A percentile compares a stretch with the other conserved stretches of the same genome.
Evolutionary conservation across 805 yeast genomes (phyloP).

Genomic region (Starmerella apicola): DNA sequence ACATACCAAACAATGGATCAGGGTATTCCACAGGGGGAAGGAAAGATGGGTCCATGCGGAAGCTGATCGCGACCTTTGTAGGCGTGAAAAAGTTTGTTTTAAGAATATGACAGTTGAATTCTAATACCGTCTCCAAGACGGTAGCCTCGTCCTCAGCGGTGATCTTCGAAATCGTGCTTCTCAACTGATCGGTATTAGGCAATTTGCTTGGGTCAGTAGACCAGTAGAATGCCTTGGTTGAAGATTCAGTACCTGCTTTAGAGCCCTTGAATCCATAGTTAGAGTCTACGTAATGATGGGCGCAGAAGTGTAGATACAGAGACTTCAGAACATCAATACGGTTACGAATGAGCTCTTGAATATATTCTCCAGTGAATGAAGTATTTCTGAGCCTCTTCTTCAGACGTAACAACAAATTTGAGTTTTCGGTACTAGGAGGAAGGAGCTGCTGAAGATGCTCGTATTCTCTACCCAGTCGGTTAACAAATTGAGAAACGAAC

Average conservation of each 20-base stretch:
- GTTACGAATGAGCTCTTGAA: slow-evolving; percentile 59
- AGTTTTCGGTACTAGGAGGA: slow-evolving; percentile 51
- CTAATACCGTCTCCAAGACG: slow-evolving; percentile 68
- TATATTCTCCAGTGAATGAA: slow-evolving; percentile 78
- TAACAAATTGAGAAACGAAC: slow-evolving; percentile 87
- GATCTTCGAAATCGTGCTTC: slow-evolving; percentile 37
- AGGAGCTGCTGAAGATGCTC: slow-evolving; percentile 53
- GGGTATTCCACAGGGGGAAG: slow-evolving; percentile 82
- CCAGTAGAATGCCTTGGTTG: slow-evolving; percentile 22
- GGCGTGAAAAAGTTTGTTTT: slow-evolving; percentile 91
- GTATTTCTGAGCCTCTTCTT: slow-evolving; percentile 86
- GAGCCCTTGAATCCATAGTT: slow-evolving; percentile 18
- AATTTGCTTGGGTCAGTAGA: slow-evolving; percentile 15
- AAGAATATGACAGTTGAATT: slow-evolving; percentile 74
- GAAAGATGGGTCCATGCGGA: slow-evolving; percentile 77
- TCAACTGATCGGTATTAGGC: slow-evolving; percentile 56
- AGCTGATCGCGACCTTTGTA: slow-evolving; percentile 88
- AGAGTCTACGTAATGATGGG: slow-evolving; percentile 66
- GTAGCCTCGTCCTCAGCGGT: slow-evolving; percentile 67
- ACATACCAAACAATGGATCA: slow-evolving; percentile 86
- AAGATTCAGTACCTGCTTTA: not conserved
- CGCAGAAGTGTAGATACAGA: slow-evolving; percentile 83
- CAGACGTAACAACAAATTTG: slow-evolving; percentile 64
- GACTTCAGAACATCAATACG: slow-evolving; percentile 64
- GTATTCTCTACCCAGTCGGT: slow-evolving; percentile 86